These are phyloP conservation scores for Xerocomellus chrysenteron DNA, from an alignment of 768 basidiomycete species.

Conservation along the genomic window DNA sequence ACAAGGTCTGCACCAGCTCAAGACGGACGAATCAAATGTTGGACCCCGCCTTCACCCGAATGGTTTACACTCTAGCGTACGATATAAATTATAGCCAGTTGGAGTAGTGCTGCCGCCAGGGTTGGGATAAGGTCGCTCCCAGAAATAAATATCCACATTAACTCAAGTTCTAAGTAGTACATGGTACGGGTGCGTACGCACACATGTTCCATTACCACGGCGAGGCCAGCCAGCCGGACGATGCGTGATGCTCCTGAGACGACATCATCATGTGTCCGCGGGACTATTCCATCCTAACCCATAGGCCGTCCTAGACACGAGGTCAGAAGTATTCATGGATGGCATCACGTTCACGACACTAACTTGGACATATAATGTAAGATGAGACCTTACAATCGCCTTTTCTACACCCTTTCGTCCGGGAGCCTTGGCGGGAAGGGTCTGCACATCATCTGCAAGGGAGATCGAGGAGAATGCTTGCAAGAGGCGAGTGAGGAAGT, in stretches of 20 bases:
- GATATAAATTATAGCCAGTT: too few relatives aligned
- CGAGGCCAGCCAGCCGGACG: too few relatives aligned
- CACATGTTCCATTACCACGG: too few relatives aligned
- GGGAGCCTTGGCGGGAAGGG: conserved; percentile 33
- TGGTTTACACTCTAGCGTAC: too few relatives aligned
- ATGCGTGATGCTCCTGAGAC: not conserved
- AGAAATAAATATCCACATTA: too few relatives aligned
- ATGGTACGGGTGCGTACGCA: too few relatives aligned
- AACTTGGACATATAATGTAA: conserved; percentile 55
- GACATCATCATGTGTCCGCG: not conserved
- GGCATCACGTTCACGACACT: conserved; percentile 8
- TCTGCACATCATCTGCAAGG: conserved; percentile 46
- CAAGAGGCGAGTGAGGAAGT: conserved; percentile 58
- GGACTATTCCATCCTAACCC: conserved; percentile 28
- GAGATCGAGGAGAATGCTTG: conserved; percentile 51
- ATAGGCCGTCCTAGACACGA: conserved; percentile 21
- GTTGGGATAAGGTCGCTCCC: too few relatives aligned
- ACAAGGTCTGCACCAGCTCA: too few relatives aligned
- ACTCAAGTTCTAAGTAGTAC: too few relatives aligned
- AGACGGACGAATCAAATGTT: too few relatives aligned
- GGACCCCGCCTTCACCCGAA: too few relatives aligned
- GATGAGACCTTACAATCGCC: conserved; percentile 43
- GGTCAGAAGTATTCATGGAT: not conserved
- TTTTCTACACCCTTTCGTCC: conserved; percentile 46
- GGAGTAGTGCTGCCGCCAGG: too few relatives aligned